Conservation (phyloP, 176 grass and related monocot species). For the Hordeum vulgare region MorexV3_pseudomolecules_assembly NC_058518.1:137589581-137590080, state of each 20-base stretch:
- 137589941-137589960: neutral
- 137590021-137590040: neutral
- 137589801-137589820: neutral
- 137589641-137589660: constrained; percentile 85
- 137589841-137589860: neutral
- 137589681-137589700: constrained; percentile 95
- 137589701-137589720: constrained; percentile 72
- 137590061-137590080: neutral
- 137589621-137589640: constrained; percentile 82
- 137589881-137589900: neutral
- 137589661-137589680: constrained; percentile 90
- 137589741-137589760: neutral
- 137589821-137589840: neutral
- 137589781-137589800: neutral
- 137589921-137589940: neutral
- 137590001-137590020: neutral
- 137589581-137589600: neutral
- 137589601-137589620: constrained; percentile 1
- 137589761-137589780: neutral
- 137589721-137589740: neutral
- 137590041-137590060: neutral
- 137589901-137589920: neutral
- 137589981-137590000: neutral
- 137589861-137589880: neutral
- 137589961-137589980: neutral